These are phyloP conservation scores for Tubosaeta sp. DNA, from an alignment of 768 basidiomycete genomes.

Conservation along the genomic window DNA sequence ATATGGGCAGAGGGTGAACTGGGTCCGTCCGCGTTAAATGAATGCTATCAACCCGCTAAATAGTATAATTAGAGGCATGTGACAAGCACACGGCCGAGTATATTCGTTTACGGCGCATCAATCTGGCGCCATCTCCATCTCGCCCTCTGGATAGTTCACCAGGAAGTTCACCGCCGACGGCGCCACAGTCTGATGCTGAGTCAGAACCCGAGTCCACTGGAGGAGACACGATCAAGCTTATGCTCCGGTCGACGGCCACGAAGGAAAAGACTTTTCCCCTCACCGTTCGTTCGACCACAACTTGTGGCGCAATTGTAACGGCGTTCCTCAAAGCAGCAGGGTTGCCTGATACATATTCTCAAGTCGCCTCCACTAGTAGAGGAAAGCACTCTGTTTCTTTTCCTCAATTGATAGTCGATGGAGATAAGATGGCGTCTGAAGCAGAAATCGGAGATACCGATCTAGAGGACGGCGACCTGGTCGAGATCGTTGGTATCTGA, in stretches of 20 bases:
- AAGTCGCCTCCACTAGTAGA: conserved; percentile 32
- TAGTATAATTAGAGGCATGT: conserved; percentile 52
- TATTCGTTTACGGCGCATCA: conserved; percentile 40
- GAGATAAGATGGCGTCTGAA: conserved; percentile 60
- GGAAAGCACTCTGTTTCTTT: conserved; percentile 21
- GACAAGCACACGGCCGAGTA: conserved; percentile 61
- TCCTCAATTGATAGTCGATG: conserved; percentile 56
- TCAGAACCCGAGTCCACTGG: conserved; percentile 36
- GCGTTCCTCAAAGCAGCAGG: conserved; percentile 71
- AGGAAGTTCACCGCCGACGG: conserved; percentile 14
- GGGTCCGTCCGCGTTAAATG: conserved; percentile 38
- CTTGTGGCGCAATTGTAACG: conserved; percentile 69
- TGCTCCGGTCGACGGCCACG: conserved; percentile 52
- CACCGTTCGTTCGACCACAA: conserved; percentile 70
- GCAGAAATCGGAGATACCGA: conserved; percentile 62
- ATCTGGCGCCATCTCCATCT: conserved; percentile 24
- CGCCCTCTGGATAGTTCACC: background rate
- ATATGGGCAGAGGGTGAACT: conserved; percentile 69
- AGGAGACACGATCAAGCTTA: conserved; percentile 57
- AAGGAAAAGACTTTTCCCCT: conserved; percentile 53
- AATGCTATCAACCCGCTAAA: conserved; percentile 6
- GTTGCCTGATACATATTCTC: conserved; percentile 50
- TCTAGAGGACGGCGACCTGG: conserved; percentile 74
- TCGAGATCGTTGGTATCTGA: conserved; percentile 66
- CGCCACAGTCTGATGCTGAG: conserved; percentile 24